Evolutionary conservation across 1,284 basidiomycete species (phyloP).

Genomic region (Cystobasidiaceae sp.): DNA sequence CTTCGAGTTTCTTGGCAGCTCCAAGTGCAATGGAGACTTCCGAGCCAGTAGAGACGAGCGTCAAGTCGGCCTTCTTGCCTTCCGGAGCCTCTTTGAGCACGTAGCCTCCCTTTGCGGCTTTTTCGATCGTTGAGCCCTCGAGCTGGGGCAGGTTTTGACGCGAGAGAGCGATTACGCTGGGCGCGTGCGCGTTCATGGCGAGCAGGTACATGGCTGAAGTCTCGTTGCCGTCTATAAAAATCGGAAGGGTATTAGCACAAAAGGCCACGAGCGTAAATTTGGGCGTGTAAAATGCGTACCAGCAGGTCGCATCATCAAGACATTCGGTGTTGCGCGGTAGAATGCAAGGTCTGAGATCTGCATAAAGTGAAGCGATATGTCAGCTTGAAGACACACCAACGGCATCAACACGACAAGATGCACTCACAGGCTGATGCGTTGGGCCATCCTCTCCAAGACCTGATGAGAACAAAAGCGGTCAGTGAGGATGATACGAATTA

Average conservation of each 20-base stretch:
- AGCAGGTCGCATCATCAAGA: constrained; percentile 37
- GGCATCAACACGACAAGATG: too few species aligned
- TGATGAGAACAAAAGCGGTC: not conserved
- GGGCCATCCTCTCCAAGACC: constrained; percentile 79
- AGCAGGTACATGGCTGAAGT: constrained; percentile 82
- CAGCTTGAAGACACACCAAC: too few species aligned
- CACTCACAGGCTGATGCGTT: constrained; percentile 72
- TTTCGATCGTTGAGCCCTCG: constrained; percentile 78
- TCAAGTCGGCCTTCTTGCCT: constrained; percentile 62
- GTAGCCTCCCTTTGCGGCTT: constrained; percentile 79
- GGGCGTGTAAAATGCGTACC: too few species aligned
- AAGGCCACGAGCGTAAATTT: constrained; percentile 50
- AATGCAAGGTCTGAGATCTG: constrained; percentile 68
- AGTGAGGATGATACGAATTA: not conserved
- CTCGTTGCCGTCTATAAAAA: constrained; percentile 75
- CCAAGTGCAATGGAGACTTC: constrained; percentile 82
- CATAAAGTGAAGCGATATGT: constrained; percentile 48
- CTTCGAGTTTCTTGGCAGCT: constrained; percentile 69
- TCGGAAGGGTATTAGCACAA: constrained; percentile 55
- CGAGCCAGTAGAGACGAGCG: constrained; percentile 80
- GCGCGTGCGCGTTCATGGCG: constrained; percentile 69
- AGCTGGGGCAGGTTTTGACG: constrained; percentile 92
- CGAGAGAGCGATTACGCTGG: constrained; percentile 80
- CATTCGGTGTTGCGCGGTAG: constrained; percentile 82
- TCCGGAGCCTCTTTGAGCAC: constrained; percentile 71